A percentile compares a stretch with the other conserved stretches of the same genome.
phyloP scores from a whole-genome alignment of 2,329 filamentous ascomycete species.

The Calcarisporium arbuscula region DNA sequence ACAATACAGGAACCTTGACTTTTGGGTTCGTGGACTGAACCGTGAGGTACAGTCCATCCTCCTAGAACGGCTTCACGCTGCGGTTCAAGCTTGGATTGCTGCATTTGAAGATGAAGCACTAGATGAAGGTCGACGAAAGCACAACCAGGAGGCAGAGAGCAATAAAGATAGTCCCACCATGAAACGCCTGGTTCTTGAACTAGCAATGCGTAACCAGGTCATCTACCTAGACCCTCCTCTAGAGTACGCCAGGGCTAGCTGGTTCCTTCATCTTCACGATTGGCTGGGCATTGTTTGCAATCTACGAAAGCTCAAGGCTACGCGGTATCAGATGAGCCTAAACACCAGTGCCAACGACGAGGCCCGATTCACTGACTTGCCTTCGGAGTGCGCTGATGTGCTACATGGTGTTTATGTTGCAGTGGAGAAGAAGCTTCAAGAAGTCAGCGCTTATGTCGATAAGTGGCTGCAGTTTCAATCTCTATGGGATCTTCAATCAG shows the following conservation, averaged over 20 bases:
- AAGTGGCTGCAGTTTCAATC: slow-evolving; percentile 99
- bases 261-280: slow-evolving; percentile 85
- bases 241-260: slow-evolving; percentile 85
- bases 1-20: slow-evolving; percentile 86
- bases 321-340: slow-evolving; percentile 85
- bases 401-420: slow-evolving; percentile 75
- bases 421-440: slow-evolving; percentile 74
- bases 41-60: slow-evolving; percentile 75
- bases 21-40: slow-evolving; percentile 88
- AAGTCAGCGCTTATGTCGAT: slow-evolving; percentile 82
- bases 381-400: slow-evolving; percentile 72
- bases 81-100: slow-evolving; percentile 80
- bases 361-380: slow-evolving; percentile 75
- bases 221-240: slow-evolving; percentile 94
- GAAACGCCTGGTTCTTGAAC: slow-evolving; percentile 74
- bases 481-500: slow-evolving; percentile 93
- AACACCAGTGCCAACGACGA: slow-evolving; percentile 60
- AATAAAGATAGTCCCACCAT: slow-evolving; percentile 57
- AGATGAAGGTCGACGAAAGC: slow-evolving; percentile 48
- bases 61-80: slow-evolving; percentile 73
- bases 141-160: slow-evolving; percentile 35
- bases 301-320: slow-evolving; percentile 88
- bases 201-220: slow-evolving; percentile 96
- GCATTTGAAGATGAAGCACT: slow-evolving; percentile 64
- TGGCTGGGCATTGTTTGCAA: slow-evolving; percentile 94